Conservation (phyloP, 768 basidiomycete genomes). For the Tylopilus intermedius region DNA sequence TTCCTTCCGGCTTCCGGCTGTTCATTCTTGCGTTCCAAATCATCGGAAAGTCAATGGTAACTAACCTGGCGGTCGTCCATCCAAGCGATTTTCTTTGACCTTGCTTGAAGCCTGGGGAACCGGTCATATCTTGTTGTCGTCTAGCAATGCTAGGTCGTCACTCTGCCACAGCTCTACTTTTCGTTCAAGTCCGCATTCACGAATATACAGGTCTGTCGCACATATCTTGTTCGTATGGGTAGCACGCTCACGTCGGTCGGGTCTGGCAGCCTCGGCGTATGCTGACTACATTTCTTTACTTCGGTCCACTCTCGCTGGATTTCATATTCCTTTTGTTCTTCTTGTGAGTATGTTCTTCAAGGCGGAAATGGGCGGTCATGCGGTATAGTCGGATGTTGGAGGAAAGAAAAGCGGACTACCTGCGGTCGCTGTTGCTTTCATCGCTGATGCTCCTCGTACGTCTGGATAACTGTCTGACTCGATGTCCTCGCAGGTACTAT, state of each 20-base stretch:
- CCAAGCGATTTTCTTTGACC: neutral
- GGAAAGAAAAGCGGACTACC: conserved; percentile 89
- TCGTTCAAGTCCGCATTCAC: conserved; percentile 81
- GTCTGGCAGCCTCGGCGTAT: conserved; percentile 73
- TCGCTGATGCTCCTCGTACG: conserved; percentile 81
- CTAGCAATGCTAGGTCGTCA: conserved; percentile 90
- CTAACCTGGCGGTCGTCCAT: conserved; percentile 84
- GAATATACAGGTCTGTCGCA: conserved; percentile 57
- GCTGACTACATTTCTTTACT: conserved; percentile 92
- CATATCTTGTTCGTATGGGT: neutral
- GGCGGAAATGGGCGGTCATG: conserved; percentile 35
- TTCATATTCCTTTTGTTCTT: conserved; percentile 98
- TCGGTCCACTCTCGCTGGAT: conserved; percentile 88
- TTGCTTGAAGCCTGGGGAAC: neutral
- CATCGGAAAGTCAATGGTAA: conserved; percentile 62
- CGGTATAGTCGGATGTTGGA: conserved; percentile 95
- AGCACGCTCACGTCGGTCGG: conserved; percentile 11
- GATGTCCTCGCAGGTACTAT: conserved; percentile 51
- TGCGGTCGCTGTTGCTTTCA: conserved; percentile 87
- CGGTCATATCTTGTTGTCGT: conserved; percentile 4
- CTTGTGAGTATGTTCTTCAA: conserved; percentile 59
- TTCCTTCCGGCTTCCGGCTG: too few relatives aligned
- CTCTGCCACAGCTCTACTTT: conserved; percentile 89
- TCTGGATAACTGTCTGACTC: neutral
- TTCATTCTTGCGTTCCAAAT: conserved; percentile 30